Evolutionary conservation across 2,329 filamentous ascomycete genomes (phyloP).

Genomic region (Arthrobotrys conoides): DNA sequence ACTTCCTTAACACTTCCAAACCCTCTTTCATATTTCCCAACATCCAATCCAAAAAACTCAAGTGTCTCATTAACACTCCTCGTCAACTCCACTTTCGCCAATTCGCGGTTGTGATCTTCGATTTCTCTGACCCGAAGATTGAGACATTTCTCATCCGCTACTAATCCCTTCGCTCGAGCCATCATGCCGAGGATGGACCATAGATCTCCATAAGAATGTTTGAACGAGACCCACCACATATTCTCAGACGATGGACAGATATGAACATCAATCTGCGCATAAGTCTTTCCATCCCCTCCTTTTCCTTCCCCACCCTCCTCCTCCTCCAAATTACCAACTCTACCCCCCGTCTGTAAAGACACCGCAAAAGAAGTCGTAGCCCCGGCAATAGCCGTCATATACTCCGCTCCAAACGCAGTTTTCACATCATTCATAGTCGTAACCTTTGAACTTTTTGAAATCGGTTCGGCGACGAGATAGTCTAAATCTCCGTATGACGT

Average conservation of each 20-base stretch:
- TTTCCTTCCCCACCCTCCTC: slow-evolving; percentile 28
- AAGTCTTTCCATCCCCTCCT: slow-evolving; percentile 63
- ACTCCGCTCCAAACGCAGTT: slow-evolving; percentile 31
- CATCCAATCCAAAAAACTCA: slow-evolving; percentile 75
- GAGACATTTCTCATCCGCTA: slow-evolving; percentile 75
- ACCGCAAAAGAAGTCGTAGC: slow-evolving; percentile 71
- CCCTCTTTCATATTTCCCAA: slow-evolving; percentile 70
- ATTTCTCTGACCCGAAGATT: slow-evolving; percentile 78
- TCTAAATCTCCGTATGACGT: slow-evolving; percentile 80
- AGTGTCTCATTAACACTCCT: slow-evolving; percentile 73
- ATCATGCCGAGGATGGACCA: slow-evolving; percentile 77
- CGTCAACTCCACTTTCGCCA: slow-evolving; percentile 75
- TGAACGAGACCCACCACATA: slow-evolving; percentile 77
- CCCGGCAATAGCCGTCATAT: slow-evolving; percentile 9
- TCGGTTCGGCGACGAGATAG: slow-evolving; percentile 72
- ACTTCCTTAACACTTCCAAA: slow-evolving; percentile 73
- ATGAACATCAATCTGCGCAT: slow-evolving; percentile 79
- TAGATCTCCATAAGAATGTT: slow-evolving; percentile 79
- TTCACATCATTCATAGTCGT: slow-evolving; percentile 16
- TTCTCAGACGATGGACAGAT: slow-evolving; percentile 69
- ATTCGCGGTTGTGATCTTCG: slow-evolving; percentile 73
- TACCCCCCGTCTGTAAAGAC: slow-evolving; percentile 63
- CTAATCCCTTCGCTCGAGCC: slow-evolving; percentile 77
- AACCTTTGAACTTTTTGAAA: slow-evolving; percentile 1
- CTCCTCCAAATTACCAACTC: background rate